Conservation (phyloP, 2,329 filamentous ascomycete species). For the Macroventuria anomochaeta region DNA sequence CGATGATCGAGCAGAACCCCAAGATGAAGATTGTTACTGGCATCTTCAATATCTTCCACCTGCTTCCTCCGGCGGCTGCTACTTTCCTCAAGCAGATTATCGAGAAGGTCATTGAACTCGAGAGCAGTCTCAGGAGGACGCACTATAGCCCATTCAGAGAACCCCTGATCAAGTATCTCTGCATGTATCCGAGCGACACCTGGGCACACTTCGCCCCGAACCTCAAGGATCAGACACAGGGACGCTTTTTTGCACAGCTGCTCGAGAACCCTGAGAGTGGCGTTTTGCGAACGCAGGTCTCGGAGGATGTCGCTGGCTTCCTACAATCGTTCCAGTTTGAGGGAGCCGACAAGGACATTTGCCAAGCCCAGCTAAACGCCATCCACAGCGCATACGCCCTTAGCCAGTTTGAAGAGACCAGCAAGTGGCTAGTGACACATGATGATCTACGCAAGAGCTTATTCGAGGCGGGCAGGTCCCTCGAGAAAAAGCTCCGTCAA, state of each 20-base stretch:
- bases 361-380: constrained; percentile 82
- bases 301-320: constrained; percentile 74
- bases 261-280: constrained; percentile 77
- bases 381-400: constrained; percentile 86
- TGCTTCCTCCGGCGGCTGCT: constrained; percentile 88
- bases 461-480: constrained; percentile 72
- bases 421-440: constrained; percentile 68
- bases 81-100: constrained; percentile 91
- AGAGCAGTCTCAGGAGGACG: constrained; percentile 83
- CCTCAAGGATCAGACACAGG: constrained; percentile 84
- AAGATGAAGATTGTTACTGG: constrained; percentile 95
- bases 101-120: constrained; percentile 86
- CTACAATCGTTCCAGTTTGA: constrained; percentile 71
- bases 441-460: constrained; percentile 65
- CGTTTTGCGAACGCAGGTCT: constrained; percentile 75
- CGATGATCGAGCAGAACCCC: constrained; percentile 87
- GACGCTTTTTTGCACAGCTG: constrained; percentile 88
- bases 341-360: constrained; percentile 68
- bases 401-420: constrained; percentile 68
- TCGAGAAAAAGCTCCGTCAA: constrained; percentile 75
- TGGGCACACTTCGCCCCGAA: constrained; percentile 81
- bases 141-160: constrained; percentile 89
- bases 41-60: constrained; percentile 95
- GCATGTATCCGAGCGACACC: constrained; percentile 87
- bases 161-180: constrained; percentile 90